Base-by-base conservation (phyloP, 2,329 filamentous ascomycete species). In the Sporothrix euskadiensis region DNA sequence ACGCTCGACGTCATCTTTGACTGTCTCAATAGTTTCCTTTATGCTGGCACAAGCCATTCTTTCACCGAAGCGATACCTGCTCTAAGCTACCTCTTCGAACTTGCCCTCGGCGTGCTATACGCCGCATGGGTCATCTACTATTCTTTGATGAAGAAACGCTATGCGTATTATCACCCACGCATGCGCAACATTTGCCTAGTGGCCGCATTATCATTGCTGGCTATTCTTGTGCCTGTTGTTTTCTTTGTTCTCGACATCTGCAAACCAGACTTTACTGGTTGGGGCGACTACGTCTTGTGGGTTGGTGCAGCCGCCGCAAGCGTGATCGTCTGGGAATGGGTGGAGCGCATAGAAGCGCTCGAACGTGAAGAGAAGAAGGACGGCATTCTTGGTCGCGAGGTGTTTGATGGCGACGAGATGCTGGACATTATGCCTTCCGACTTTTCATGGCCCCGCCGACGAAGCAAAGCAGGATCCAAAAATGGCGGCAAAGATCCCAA, bases 311-410 rank as follows among this genome's bases (percentile, higher is more conserved):
- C 94, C 0, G 94, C 94, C 1, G 94, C 94, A 39, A 97, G 94
- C 82, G 94, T 97, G n/a, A 93, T 97, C 30, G 94, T 98, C 1
- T 98, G 94, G 94, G 94, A 98, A 81, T 98, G 94, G 94, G 94
- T 98, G 3, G 94, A 98, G 81, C 88, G 94, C 35, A 98, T 98
- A 68, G 94, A 98, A 81, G 93, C 94, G 0, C 82, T 97, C 75
- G 94, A 98, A 83, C 89, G 94, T 77, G 94, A 97, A 81, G 94
- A 97, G 80, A 94, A 94, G 82, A 97, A 97, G 82, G 94, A 97
- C 78, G 94, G 94, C 0, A 97, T 98, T 72, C 83, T 98, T 1
- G 94, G 94, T 3, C 87, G 94, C 76, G 94, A 98, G 79, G 90
- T 98, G 0, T 97, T 97, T 79, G 94, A 98, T 77, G 94, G 94